Conservation (phyloP, 2,329 filamentous ascomycete species). For the Cryphonectria japonica region DNA sequence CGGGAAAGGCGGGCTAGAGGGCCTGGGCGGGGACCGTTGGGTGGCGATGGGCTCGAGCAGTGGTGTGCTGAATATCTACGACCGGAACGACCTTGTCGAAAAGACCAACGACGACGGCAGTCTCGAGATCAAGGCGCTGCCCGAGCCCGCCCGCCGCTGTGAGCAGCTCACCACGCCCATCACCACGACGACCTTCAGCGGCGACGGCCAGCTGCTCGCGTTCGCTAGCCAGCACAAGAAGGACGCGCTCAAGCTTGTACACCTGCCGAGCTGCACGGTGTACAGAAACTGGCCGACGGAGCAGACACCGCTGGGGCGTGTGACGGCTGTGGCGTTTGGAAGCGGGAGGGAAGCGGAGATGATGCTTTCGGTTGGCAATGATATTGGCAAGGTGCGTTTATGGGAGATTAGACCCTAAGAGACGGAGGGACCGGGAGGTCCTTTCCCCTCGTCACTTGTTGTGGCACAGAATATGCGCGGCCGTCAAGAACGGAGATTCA, state of each 20-base stretch:
- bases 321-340: constrained; percentile 74
- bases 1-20: constrained; percentile 62
- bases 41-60: constrained; percentile 83
- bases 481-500: background rate
- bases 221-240: constrained; percentile 87
- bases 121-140: constrained; percentile 64
- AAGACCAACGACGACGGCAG: constrained; percentile 38
- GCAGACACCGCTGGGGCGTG: constrained; percentile 82
- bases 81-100: constrained; percentile 68
- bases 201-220: constrained; percentile 86
- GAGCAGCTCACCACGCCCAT: constrained; percentile 89
- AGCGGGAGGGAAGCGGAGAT: constrained; percentile 55
- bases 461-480: background rate
- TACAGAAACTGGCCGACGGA: constrained; percentile 97
- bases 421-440: background rate
- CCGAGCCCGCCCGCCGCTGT: constrained; percentile 72
- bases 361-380: constrained; percentile 83
- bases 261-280: constrained; percentile 89
- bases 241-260: constrained; percentile 84
- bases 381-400: constrained; percentile 82
- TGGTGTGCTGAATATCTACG: constrained; percentile 93
- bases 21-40: constrained; percentile 82
- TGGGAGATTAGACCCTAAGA: constrained; percentile 81
- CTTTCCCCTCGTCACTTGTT: background rate
- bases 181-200: constrained; percentile 78